Evolutionary conservation across 129 eudicot genomes (phyloP).

Genomic region (Arctium lappa): DNA sequence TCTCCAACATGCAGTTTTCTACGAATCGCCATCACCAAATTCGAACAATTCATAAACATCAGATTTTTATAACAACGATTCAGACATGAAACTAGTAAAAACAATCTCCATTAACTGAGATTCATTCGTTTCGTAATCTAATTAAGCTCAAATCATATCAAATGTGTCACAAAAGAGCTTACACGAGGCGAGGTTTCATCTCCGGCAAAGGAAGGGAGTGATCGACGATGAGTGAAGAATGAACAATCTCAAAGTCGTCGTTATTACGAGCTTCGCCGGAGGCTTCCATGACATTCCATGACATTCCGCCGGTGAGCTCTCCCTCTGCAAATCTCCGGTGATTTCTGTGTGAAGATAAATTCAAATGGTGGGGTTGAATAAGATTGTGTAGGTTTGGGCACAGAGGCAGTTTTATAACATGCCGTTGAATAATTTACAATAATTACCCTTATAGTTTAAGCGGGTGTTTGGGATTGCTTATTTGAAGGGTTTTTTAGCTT

Average conservation of each 20-base stretch:
- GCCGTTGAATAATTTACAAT: not conserved
- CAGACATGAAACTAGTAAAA: not conserved
- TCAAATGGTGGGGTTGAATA: conserved; percentile 22
- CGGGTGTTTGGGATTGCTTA: no score
- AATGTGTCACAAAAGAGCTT: conserved; percentile 16
- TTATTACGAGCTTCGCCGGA: conserved; percentile 44
- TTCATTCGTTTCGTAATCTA: not conserved
- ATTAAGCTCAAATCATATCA: conserved; percentile 10
- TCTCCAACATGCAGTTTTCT: not conserved
- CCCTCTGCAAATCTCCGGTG: conserved; percentile 2
- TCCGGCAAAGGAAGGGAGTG: conserved; percentile 58
- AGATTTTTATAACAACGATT: not conserved
- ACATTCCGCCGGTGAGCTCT: not conserved
- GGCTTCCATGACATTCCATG: conserved; percentile 59
- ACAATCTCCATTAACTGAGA: not conserved
- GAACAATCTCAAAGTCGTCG: conserved; percentile 41
- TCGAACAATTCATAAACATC: not conserved
- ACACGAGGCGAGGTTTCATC: conserved; percentile 69
- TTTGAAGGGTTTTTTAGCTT: no score
- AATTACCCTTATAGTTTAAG: not conserved
- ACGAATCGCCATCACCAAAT: not conserved
- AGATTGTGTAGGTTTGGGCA: not conserved
- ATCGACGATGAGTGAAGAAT: conserved; percentile 62
- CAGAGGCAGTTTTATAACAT: conserved; percentile 14
- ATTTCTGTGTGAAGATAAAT: conserved; percentile 5